phyloP scores from a whole-genome alignment of 1,284 basidiomycete genomes.

The Fomitopsis schrenkii region DNA sequence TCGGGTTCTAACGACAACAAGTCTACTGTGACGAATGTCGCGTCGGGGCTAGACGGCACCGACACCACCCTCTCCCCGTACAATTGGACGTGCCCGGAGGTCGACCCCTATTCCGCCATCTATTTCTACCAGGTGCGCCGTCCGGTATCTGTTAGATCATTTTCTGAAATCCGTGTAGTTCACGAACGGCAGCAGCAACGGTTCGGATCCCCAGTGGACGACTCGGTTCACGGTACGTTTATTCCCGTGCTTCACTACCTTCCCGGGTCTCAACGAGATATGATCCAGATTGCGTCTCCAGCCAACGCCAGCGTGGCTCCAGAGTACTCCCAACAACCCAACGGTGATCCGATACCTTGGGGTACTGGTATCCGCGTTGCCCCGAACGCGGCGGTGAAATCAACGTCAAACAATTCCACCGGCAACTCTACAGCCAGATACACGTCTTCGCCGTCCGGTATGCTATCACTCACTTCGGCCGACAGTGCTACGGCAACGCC shows the following conservation, averaged over 20 bases:
- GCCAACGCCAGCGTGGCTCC: constrained; percentile 24
- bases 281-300: constrained; percentile 27
- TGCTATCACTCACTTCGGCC: background rate
- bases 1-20: constrained; percentile 36
- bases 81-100: constrained; percentile 36
- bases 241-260: background rate
- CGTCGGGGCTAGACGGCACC: constrained; percentile 31
- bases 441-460: background rate
- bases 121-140: constrained; percentile 37
- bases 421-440: background rate
- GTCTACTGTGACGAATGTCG: constrained; percentile 29
- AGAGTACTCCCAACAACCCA: constrained; percentile 28
- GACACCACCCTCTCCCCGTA: constrained; percentile 28
- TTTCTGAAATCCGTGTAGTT: constrained; percentile 20
- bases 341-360: constrained; percentile 30
- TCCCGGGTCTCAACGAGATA: background rate
- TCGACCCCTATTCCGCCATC: constrained; percentile 33
- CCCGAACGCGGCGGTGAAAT: background rate
- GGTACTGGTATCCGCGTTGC: constrained; percentile 20
- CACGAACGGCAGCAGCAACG: constrained; percentile 26
- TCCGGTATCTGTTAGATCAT: background rate
- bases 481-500: background rate
- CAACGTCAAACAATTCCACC: background rate
- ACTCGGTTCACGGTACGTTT: constrained; percentile 33
- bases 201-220: constrained; percentile 30